These are phyloP conservation scores for Schrenkiella parvula DNA, from an alignment of 345 rosid genomes.

Conservation along the genomic window DNA sequence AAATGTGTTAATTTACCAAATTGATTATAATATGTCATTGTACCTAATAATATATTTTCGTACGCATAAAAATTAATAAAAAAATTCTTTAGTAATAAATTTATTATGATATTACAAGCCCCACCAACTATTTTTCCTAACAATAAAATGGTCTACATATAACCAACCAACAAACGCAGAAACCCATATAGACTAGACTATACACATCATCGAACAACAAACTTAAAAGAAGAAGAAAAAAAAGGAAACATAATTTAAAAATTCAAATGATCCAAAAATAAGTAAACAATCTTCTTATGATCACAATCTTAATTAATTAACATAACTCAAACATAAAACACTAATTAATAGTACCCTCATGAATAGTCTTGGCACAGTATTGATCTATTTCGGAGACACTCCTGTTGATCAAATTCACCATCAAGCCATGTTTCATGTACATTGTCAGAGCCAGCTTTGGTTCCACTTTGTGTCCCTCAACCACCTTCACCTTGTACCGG, in stretches of 20 bases:
- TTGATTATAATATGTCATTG: not conserved
- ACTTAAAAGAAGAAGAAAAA: not conserved
- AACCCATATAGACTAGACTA: slow-evolving; percentile 11
- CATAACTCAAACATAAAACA: slow-evolving; percentile 4
- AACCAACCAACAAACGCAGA: slow-evolving; percentile 10
- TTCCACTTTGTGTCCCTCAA: slow-evolving; percentile 45
- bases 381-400: slow-evolving; percentile 14
- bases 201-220: slow-evolving; percentile 10
- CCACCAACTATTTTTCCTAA: slow-evolving; percentile 16
- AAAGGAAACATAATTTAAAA: not conserved
- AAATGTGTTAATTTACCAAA: not conserved
- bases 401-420: slow-evolving; percentile 28
- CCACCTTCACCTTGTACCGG: slow-evolving; percentile 57
- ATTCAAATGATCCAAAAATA: slow-evolving; percentile 15
- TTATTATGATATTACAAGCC: slow-evolving; percentile 9
- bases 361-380: slow-evolving; percentile 12
- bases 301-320: not conserved
- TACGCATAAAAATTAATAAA: not conserved
- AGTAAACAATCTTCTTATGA: slow-evolving; percentile 9
- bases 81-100: not conserved
- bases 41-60: not conserved
- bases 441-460: slow-evolving; percentile 79
- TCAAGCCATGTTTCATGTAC: slow-evolving; percentile 77
- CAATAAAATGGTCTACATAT: not conserved
- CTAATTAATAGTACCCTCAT: not conserved